Conservation (phyloP, 495 filamentous ascomycete species). For the Aspergillus taichungensis region DNA sequence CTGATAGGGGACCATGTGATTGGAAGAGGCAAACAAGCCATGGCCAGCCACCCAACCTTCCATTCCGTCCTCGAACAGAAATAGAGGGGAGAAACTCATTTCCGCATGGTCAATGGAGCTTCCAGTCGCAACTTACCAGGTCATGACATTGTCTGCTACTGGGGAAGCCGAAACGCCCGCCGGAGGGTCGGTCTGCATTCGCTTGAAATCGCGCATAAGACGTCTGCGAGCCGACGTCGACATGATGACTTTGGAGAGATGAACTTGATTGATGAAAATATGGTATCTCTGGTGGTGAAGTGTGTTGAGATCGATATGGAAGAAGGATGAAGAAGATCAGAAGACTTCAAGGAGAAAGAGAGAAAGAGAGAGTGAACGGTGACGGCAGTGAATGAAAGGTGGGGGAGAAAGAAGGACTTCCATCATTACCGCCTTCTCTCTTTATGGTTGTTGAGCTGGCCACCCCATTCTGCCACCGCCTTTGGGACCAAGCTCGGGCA, state of each 20-base stretch:
- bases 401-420: neutral
- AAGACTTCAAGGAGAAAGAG: neutral
- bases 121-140: conserved; percentile 55
- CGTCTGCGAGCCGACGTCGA: conserved; percentile 89
- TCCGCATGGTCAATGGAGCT: too few species aligned
- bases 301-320: conserved; percentile 1
- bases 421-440: neutral
- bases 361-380: neutral
- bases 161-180: conserved; percentile 96
- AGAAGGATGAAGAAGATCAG: neutral
- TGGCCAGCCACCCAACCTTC: too few species aligned
- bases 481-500: too few species aligned
- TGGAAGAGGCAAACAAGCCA: too few species aligned
- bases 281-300: too few species aligned
- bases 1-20: neutral
- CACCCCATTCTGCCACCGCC: too few species aligned
- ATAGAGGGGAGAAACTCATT: too few species aligned
- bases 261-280: neutral
- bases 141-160: conserved; percentile 98
- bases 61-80: too few species aligned
- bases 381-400: neutral
- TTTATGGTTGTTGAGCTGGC: too few species aligned
- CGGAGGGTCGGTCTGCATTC: conserved; percentile 98
- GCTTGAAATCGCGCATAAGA: conserved; percentile 98
- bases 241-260: conserved; percentile 44